A percentile compares a stretch with the other conserved stretches of the same genome.
Conservation (phyloP, 352 stramenopile species). For the Achlya hypogyna region DNA sequence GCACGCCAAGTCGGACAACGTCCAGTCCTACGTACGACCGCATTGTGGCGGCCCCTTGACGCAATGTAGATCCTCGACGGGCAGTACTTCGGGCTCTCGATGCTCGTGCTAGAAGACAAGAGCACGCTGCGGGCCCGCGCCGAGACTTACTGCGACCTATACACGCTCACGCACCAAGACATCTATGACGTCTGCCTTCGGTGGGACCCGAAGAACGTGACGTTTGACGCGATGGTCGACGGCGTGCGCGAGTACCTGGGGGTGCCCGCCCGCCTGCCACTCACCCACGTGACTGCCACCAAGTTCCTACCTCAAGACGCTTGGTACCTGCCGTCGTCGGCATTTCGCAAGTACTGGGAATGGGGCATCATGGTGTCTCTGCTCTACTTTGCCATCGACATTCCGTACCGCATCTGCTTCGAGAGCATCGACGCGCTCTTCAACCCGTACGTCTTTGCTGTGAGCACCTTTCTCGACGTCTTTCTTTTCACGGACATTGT, state of each 20-base stretch:
- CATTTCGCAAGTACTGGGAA: conserved; percentile 10
- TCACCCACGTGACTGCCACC: background rate
- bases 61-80: conserved; percentile 8
- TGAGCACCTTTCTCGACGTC: conserved; percentile 27
- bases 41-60: background rate
- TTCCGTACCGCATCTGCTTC: conserved; percentile 9
- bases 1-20: background rate
- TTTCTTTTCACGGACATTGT: conserved; percentile 55
- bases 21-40: background rate
- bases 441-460: background rate
- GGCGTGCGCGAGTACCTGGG: background rate
- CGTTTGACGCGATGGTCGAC: background rate
- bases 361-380: background rate
- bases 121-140: background rate
- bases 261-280: no score
- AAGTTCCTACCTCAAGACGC: background rate
- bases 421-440: background rate
- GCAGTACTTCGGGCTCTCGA: conserved; percentile 11
- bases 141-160: conserved; percentile 8
- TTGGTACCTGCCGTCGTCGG: background rate
- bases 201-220: background rate
- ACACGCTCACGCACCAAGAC: background rate
- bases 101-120: background rate
- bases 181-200: background rate
- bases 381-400: conserved; percentile 3